Base-by-base conservation (phyloP, 2,329 filamentous ascomycete genomes). In the Penicillium sp. region DNA sequence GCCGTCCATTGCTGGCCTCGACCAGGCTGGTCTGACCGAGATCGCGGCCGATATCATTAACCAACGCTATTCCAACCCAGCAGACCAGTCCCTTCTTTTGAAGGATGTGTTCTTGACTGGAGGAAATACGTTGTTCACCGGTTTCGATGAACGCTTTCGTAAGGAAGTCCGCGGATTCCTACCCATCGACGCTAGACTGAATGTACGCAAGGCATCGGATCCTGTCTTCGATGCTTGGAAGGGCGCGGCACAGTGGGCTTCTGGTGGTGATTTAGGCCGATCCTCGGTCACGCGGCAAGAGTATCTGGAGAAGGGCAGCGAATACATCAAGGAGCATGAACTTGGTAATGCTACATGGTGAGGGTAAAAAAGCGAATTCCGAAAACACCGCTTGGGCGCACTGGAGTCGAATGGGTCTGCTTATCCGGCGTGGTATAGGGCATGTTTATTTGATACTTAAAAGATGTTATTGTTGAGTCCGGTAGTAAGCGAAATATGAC, bases 1-100 rank as follows among this genome's bases (percentile, higher is more conserved):
- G 70, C 93, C 93, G 0, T 88, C 89, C 17, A 96, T 97, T 70
- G 93, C 93, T 0, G 93, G 93, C 7, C 79, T 97, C 47, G 93
- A 97, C 73, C 94, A 99, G 77, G 91, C 93, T 1, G 94, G 94
- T 29, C 85, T 99, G 50, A 83, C 96, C 19, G 94, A 99, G 74
- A 96, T 97, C 57, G 90, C 90, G 0, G 89, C 91, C 17, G 91
- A 96, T 68, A 94, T 99, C 61, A 81, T 97, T 25, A 91, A 85
- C 45, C 90, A 96, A 75, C 88, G 94, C 3, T 85, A 97, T 13
- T 78, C 78, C 1, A 77, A 79, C 29, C 71, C 78, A 1, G 69
- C 77, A 3, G 82, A 85, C 63, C 86, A 88, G 57, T 83, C 89
- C 64, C 85, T 86, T 44, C 86, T 97, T 43, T 78, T 97, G 23